These are phyloP conservation scores for Cutaneotrichosporon sp. DNA, from an alignment of 1,284 basidiomycete genomes.

Conservation along the genomic window DNA sequence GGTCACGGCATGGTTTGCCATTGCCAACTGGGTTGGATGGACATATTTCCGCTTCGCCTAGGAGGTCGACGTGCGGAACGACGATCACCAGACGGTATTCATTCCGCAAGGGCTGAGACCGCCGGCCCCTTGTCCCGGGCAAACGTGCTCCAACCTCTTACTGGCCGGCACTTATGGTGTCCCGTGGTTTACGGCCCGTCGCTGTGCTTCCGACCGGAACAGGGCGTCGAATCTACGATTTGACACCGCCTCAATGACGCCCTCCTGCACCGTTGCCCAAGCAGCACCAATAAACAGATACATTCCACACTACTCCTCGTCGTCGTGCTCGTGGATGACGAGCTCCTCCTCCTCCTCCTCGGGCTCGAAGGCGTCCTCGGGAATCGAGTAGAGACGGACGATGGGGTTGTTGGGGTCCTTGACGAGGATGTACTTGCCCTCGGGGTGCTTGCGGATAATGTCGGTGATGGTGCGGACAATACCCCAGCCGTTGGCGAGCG, in stretches of 20 bases:
- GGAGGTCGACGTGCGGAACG: not conserved
- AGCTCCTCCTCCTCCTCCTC: slow-evolving; percentile 69
- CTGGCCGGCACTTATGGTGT: too few species aligned
- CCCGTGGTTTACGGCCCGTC: too few species aligned
- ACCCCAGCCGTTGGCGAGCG: slow-evolving; percentile 94
- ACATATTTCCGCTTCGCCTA: slow-evolving; percentile 80
- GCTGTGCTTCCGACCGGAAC: too few species aligned
- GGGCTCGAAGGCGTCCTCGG: slow-evolving; percentile 77
- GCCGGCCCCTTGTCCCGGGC: too few species aligned
- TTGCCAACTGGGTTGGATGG: slow-evolving; percentile 96
- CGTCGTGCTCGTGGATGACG: slow-evolving; percentile 23
- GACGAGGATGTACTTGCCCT: slow-evolving; percentile 91
- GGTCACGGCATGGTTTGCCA: slow-evolving; percentile 75
- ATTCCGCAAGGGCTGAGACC: too few species aligned
- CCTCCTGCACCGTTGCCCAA: not conserved
- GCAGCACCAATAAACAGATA: slow-evolving; percentile 8
- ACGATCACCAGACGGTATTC: too few species aligned
- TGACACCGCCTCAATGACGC: too few species aligned
- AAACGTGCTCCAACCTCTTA: too few species aligned
- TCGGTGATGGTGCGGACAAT: slow-evolving; percentile 93
- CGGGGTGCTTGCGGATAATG: slow-evolving; percentile 86
- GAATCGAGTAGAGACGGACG: slow-evolving; percentile 88
- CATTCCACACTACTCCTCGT: slow-evolving; percentile 23
- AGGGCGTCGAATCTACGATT: too few species aligned
- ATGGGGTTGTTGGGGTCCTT: slow-evolving; percentile 96